Evolutionary conservation across 371 early-diverging fungal species (phyloP), one percentile per base, ranked within the genome.

Genomic region (Cladochytrium tenue): DNA sequence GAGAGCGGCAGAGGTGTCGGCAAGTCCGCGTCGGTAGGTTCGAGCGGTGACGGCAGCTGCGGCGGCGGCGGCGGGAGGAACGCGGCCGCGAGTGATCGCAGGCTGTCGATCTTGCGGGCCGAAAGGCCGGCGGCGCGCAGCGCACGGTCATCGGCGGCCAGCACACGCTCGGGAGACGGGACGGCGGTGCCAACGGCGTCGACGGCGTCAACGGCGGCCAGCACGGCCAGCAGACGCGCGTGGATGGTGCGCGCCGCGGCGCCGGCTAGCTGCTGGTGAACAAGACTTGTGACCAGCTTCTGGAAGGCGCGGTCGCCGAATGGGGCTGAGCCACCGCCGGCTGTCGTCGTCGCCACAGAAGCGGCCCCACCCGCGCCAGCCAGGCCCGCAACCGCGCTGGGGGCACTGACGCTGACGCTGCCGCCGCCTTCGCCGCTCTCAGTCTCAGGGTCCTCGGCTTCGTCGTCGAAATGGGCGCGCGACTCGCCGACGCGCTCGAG

Each of bases 401-500:
- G 43, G 7, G 13, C 13, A 13, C 43, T 43, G 7, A n/a, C 43
- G 43, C 43, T 20, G 43, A 13, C 43, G 43, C 43, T 20, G 43
- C 43, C 43, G 43, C 43, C 43, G 43, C 43, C 43, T 7, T 43
- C 43, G 43, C 20, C 43, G 43, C 20, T 43, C 13, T 7, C 43
- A 7, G 7, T 20, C 13, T 20, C 43, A 20, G 13, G 13, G 43
- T 20, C 43, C 13, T 20, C 43, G 13, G 7, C 43, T 7, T 20
- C 43, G 43, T 43, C 13, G 13, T 43, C 43, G 20, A 43, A 43
- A 20, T 43, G 43, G 43, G 13, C 13, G 13, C 13, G 43, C 43
- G 43, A 43, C 43, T 43, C 43, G 43, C 43, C 43, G 43, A 43
- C 43, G 43, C 43, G 43, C 7, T 43, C 43, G 43, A 43, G 43